Percentiles rank a stretch among this genome's conserved stretches.
These are phyloP conservation scores for Rhodosporidiobolus odoratus DNA, from an alignment of 768 basidiomycete genomes.

Conservation along the genomic window DNA sequence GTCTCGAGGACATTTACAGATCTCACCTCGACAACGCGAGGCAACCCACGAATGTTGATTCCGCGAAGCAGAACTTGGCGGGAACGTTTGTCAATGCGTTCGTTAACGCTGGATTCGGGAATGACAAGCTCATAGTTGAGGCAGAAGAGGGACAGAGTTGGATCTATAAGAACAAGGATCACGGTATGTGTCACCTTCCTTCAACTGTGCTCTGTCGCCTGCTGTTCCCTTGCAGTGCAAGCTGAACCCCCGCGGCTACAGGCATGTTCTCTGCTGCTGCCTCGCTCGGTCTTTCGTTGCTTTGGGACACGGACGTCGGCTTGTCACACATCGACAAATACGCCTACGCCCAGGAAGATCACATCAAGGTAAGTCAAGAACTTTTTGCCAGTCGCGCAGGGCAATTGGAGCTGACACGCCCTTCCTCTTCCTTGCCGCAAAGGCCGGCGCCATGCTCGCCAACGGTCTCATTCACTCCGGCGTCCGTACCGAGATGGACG, in stretches of 20 bases:
- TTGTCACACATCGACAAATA: constrained; percentile 94
- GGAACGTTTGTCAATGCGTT: constrained; percentile 98
- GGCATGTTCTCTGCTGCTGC: constrained; percentile 97
- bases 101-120: constrained; percentile 96
- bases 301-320: constrained; percentile 96
- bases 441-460: constrained; percentile 89
- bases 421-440: not conserved
- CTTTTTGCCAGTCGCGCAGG: not conserved
- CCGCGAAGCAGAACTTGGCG: constrained; percentile 87
- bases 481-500: constrained; percentile 86
- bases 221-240: no score
- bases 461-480: constrained; percentile 86
- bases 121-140: constrained; percentile 96
- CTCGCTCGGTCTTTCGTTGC: constrained; percentile 79
- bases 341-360: constrained; percentile 89
- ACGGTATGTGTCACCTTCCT: constrained; percentile 55
- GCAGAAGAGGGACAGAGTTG: constrained; percentile 94
- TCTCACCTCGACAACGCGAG: constrained; percentile 86
- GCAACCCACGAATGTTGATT: constrained; percentile 75
- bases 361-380: constrained; percentile 74
- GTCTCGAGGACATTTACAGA: constrained; percentile 95
- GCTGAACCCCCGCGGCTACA: constrained; percentile 42
- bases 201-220: no score
- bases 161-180: constrained; percentile 99
- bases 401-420: not conserved